Evolutionary conservation across 208 protist species (phyloP).

Genomic region (Phytomonas sp.): DNA sequence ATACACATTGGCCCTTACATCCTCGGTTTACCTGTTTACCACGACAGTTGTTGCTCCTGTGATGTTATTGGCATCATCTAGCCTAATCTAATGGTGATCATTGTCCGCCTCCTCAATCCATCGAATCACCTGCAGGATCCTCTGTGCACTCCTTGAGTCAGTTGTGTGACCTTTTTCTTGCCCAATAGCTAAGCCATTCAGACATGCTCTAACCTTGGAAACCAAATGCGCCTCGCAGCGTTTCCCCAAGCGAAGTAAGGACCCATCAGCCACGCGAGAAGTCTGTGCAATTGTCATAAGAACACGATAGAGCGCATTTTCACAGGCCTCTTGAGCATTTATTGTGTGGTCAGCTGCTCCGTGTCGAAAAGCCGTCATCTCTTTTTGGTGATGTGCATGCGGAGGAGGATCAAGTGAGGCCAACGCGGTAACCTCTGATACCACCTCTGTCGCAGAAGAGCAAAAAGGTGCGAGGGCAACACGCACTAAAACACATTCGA

Average conservation of each 20-base stretch:
- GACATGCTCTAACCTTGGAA: not conserved
- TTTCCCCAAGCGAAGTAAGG: not conserved
- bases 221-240: not conserved
- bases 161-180: not conserved
- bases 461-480: not conserved
- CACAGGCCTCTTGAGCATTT: not conserved
- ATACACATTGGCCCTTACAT: not conserved
- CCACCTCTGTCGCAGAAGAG: not conserved
- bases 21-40: not conserved
- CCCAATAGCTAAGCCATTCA: not conserved
- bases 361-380: not conserved
- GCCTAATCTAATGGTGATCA: not conserved
- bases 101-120: not conserved
- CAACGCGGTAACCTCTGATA: not conserved
- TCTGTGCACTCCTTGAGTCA: not conserved
- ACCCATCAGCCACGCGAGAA: not conserved
- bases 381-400: not conserved
- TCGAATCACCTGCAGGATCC: not conserved
- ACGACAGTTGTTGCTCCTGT: not conserved
- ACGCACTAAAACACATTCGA: not conserved
- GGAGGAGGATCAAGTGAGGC: not conserved
- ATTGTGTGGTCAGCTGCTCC: not conserved
- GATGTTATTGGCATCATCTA: not conserved
- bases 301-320: not conserved
- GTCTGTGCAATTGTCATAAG: not conserved